phyloP scores from a whole-genome alignment of 495 filamentous ascomycete species.

The Lepraria neglecta region DNA sequence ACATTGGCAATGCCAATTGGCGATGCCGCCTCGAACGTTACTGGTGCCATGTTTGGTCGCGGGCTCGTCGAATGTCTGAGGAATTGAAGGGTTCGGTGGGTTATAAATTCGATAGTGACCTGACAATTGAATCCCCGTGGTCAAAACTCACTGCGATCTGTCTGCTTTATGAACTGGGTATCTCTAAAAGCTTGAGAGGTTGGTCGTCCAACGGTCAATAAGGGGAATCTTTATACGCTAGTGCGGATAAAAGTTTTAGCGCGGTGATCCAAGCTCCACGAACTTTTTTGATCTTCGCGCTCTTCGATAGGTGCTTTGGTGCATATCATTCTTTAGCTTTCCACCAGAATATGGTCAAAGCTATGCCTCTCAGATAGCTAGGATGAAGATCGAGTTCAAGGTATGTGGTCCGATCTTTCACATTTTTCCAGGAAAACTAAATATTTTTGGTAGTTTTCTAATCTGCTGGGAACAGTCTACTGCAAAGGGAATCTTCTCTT shows the following conservation, averaged over 20 bases:
- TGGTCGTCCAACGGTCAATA: neutral
- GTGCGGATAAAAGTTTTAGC: conserved; percentile 10
- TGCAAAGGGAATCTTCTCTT: conserved; percentile 94
- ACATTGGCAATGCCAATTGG: conserved; percentile 99
- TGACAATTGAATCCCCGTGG: neutral
- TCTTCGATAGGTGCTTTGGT: neutral
- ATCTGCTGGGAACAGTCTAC: conserved; percentile 94
- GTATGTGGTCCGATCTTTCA: conserved; percentile 38
- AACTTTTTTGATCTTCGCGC: neutral
- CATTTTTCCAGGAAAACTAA: conserved; percentile 17
- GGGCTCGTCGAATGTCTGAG: neutral
- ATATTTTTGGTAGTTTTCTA: conserved; percentile 63
- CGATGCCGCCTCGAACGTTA: conserved; percentile 75
- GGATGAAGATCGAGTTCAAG: conserved; percentile 96
- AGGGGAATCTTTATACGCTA: conserved; percentile 11
- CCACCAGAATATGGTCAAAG: neutral
- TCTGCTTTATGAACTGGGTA: neutral
- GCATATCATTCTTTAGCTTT: neutral
- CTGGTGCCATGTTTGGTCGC: conserved; percentile 55
- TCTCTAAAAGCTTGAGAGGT: neutral
- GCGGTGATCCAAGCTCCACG: conserved; percentile 8
- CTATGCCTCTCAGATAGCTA: conserved; percentile 25
- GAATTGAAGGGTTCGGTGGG: too few species aligned
- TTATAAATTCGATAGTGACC: neutral
- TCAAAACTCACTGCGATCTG: neutral